phyloP scores from a whole-genome alignment of 441 rosid species.

The Daphne laureola region DNA sequence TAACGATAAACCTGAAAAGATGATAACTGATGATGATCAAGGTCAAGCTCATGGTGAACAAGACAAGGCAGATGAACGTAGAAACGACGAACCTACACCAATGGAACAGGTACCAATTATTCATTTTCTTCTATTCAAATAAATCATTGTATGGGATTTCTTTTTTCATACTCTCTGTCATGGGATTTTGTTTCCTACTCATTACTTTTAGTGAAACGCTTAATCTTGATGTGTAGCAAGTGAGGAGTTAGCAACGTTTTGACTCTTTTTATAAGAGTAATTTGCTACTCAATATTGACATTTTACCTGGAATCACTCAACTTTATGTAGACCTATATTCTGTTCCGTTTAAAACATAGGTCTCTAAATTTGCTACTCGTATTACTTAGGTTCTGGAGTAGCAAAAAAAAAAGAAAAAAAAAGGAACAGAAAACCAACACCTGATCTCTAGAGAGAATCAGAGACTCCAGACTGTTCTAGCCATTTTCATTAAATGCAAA shows the following conservation, averaged over 20 bases:
- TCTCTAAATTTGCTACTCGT: background rate
- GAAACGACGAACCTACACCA: slow-evolving; percentile 42
- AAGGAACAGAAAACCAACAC: too few species aligned
- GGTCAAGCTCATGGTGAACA: slow-evolving; percentile 22
- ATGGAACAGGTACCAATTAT: slow-evolving; percentile 55
- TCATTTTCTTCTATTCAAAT: background rate
- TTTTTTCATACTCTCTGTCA: background rate
- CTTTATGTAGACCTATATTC: background rate
- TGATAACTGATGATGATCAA: slow-evolving; percentile 23
- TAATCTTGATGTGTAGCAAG: background rate
- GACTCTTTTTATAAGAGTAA: too few species aligned
- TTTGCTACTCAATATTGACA: background rate
- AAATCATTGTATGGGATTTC: background rate
- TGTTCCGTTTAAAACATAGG: background rate
- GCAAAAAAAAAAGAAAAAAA: too few species aligned
- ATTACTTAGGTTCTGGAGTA: too few species aligned
- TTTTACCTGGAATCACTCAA: background rate
- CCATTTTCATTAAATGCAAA: too few species aligned
- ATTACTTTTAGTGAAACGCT: background rate
- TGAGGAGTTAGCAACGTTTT: too few species aligned
- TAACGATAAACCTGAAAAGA: slow-evolving; percentile 37
- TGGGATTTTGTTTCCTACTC: background rate
- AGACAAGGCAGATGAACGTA: slow-evolving; percentile 24
- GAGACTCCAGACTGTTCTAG: background rate
- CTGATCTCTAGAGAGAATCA: too few species aligned